Evolutionary conservation across 2,329 filamentous ascomycete genomes (phyloP).

Genomic region (Talaromyces sp.): DNA sequence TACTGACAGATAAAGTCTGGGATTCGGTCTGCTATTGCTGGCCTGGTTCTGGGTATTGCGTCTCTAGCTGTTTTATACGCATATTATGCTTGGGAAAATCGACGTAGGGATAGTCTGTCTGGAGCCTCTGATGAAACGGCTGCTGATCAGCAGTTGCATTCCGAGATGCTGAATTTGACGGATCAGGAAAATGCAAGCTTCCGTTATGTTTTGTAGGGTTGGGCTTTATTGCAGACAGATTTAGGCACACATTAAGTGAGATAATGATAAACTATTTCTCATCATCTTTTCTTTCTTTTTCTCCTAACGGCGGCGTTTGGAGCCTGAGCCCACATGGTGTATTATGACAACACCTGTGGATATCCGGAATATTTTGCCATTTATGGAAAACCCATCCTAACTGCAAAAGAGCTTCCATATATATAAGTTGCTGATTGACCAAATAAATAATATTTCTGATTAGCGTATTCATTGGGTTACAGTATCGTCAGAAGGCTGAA

Average conservation of each 20-base stretch:
- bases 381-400: background rate
- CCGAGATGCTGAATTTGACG: constrained; percentile 32
- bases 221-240: background rate
- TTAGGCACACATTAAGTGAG: background rate
- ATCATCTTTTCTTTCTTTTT: background rate
- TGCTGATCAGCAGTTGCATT: constrained; percentile 21
- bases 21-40: constrained; percentile 6
- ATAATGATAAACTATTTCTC: background rate
- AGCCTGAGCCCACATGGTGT: background rate
- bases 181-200: constrained; percentile 32
- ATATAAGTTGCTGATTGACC: background rate
- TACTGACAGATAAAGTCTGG: constrained; percentile 2
- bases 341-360: background rate
- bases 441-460: background rate
- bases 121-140: constrained; percentile 22
- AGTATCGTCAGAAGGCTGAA: background rate
- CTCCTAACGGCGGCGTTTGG: background rate
- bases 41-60: constrained; percentile 18
- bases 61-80: constrained; percentile 25
- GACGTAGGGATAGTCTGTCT: constrained; percentile 23
- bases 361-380: background rate
- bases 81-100: constrained; percentile 29
- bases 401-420: background rate
- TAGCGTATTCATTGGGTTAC: background rate
- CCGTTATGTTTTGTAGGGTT: constrained; percentile 25